Conservation (phyloP, 164 flowering plant species). For the Cinnamomum chago region DNA sequence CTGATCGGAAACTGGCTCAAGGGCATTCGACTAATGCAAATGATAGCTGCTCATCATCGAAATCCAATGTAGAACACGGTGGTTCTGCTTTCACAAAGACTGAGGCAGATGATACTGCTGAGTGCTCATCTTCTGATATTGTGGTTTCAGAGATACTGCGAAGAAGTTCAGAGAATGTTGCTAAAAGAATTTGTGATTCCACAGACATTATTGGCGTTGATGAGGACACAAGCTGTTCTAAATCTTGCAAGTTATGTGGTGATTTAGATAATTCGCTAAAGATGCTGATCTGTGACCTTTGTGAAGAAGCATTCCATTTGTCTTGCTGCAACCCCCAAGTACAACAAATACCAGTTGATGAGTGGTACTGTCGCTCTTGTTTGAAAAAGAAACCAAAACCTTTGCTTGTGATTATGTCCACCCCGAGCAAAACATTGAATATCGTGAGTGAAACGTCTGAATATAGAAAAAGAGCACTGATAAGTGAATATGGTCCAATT, state of each 20-base stretch:
- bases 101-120: conserved; percentile 49
- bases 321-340: conserved; percentile 55
- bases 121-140: conserved; percentile 71
- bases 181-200: conserved; percentile 14
- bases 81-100: conserved; percentile 35
- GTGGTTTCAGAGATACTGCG: conserved; percentile 19
- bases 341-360: conserved; percentile 47
- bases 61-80: conserved; percentile 40
- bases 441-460: conserved; percentile 19
- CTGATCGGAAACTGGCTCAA: conserved; percentile 14
- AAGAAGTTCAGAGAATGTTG: conserved; percentile 37
- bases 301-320: conserved; percentile 77
- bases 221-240: conserved; percentile 15
- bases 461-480: conserved; percentile 19
- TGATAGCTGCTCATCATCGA: conserved; percentile 66
- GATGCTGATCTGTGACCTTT: conserved; percentile 73
- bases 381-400: conserved; percentile 46
- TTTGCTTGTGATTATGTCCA: conserved; percentile 21
- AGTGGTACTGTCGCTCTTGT: conserved; percentile 77
- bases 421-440: conserved; percentile 15
- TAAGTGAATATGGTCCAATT: conserved; percentile 32
- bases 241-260: conserved; percentile 57
- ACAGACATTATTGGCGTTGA: conserved; percentile 9
- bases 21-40: conserved; percentile 33
- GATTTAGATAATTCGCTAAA: conserved; percentile 32